Evolutionary conservation across 192 early-diverging fungal species (phyloP).

Genomic region (Backusella luteola): DNA sequence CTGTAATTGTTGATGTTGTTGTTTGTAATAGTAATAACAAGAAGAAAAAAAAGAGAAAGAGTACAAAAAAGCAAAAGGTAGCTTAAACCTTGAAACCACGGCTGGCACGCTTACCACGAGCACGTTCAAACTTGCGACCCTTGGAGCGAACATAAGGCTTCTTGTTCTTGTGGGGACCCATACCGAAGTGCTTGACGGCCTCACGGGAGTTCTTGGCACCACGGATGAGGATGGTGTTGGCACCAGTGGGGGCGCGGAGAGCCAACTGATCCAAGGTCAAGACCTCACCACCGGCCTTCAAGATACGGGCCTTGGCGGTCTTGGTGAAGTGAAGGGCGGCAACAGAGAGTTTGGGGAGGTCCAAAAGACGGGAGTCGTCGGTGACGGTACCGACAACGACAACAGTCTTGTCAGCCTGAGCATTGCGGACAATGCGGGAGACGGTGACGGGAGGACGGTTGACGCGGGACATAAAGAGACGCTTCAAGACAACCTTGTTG

Average conservation of each 20-base stretch:
- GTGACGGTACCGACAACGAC: slow-evolving; percentile 97
- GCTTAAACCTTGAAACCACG: slow-evolving; percentile 94
- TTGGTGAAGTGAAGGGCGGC: slow-evolving; percentile 95
- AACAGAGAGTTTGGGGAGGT: slow-evolving; percentile 93
- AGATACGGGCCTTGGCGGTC: slow-evolving; percentile 94
- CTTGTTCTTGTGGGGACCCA: slow-evolving; percentile 44
- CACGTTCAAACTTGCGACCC: slow-evolving; percentile 93
- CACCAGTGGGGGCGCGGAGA: slow-evolving; percentile 94
- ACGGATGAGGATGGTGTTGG: slow-evolving; percentile 93
- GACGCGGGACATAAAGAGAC: slow-evolving; percentile 97
- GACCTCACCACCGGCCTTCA: slow-evolving; percentile 98
- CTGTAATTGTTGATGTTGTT: too few species aligned
- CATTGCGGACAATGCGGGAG: slow-evolving; percentile 81
- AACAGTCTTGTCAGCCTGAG: slow-evolving; percentile 85
- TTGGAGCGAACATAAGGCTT: slow-evolving; percentile 96
- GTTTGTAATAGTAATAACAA: too few species aligned
- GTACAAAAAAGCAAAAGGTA: neutral
- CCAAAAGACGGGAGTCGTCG: slow-evolving; percentile 91
- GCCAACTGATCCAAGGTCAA: slow-evolving; percentile 99
- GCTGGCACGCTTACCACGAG: slow-evolving; percentile 99
- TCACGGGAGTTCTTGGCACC: slow-evolving; percentile 94
- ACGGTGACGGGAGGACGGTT: slow-evolving; percentile 96
- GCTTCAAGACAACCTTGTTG: slow-evolving; percentile 98
- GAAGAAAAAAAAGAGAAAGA: neutral
- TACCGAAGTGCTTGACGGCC: slow-evolving; percentile 99